phyloP scores from a whole-genome alignment of 106 monocot species.

The Dactylorhiza incarnata region DNA sequence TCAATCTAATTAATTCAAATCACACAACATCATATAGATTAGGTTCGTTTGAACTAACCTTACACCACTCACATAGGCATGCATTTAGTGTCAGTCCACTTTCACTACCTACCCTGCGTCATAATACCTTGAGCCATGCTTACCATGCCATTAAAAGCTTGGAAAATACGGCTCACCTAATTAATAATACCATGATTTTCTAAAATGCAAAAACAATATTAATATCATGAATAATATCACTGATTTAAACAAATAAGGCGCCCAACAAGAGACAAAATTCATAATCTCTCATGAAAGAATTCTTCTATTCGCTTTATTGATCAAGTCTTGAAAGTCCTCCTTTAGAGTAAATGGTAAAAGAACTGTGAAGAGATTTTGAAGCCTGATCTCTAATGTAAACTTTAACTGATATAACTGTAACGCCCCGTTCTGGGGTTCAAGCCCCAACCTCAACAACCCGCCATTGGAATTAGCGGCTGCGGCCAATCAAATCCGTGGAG shows the following conservation, averaged over 20 bases:
- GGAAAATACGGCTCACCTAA: neutral
- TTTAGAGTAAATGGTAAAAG: neutral
- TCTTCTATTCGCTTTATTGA: neutral
- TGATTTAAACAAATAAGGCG: neutral
- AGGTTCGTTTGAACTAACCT: too few relatives aligned
- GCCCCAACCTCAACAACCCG: too few relatives aligned
- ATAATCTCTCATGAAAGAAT: neutral
- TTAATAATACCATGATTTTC: neutral
- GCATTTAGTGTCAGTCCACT: too few relatives aligned
- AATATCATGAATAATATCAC: neutral
- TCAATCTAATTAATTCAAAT: too few relatives aligned
- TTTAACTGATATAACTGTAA: neutral
- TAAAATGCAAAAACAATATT: neutral
- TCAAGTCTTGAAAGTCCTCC: neutral
- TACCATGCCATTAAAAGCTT: neutral
- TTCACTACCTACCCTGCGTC: neutral
- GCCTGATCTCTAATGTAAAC: neutral
- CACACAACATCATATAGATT: too few relatives aligned
- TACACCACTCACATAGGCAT: too few relatives aligned
- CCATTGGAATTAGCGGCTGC: too few relatives aligned
- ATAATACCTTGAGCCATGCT: neutral
- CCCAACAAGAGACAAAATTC: neutral
- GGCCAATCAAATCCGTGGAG: too few relatives aligned
- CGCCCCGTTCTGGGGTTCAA: too few relatives aligned
- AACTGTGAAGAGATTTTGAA: neutral